Evolutionary conservation across 805 yeast species (phyloP), one percentile per base, ranked within the genome.

Genomic region (Hermanozyma aechmeae): DNA sequence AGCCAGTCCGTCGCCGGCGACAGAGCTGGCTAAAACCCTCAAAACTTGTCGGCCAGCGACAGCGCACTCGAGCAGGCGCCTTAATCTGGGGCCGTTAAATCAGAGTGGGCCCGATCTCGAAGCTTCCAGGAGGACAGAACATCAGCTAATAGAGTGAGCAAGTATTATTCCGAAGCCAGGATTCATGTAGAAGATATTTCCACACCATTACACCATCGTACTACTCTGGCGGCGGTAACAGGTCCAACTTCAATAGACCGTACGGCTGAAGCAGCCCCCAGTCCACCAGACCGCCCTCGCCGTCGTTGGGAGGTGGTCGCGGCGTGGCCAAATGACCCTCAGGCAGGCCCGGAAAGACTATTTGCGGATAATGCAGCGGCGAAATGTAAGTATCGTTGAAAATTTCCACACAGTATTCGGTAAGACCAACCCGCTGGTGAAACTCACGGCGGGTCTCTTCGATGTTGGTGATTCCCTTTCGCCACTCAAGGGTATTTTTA

Each of bases 401-500:
- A 2, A 19, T 50, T n/a, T 25, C 24, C 18, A 49, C 43, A n/a
- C 51, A 50, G 4, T 38, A 33, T 32, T 59, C 66, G 13, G 21
- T 27, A 16, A 53, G 29, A 8, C 49, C 44, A 12, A 43, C 33
- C 15, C 39, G 38, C n/a, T 38, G 30, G 14, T 30, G 40, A 27
- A 50, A 54, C 22, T 49, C 45, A 7, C 28, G 25, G 6, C 61
- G 34, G 3, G 44, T 35, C 10, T 35, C 32, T 3, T 35, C 40
- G 6, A 61, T 47, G 28, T 55, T 48, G 6, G 43, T 37, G 17
- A 56, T 42, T 17, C 48, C 40, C 11, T 40, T 39, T 16, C 54
- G 45, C 56, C 65, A 56, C 18, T 39, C 43, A n/a, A n/a, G n/a
- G n/a, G n/a, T n/a, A n/a, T 51, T 50, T 16, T 42, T 42, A 16